Evolutionary conservation across 805 yeast genomes (phyloP).

Genomic region (Cephaloascus fragrans): DNA sequence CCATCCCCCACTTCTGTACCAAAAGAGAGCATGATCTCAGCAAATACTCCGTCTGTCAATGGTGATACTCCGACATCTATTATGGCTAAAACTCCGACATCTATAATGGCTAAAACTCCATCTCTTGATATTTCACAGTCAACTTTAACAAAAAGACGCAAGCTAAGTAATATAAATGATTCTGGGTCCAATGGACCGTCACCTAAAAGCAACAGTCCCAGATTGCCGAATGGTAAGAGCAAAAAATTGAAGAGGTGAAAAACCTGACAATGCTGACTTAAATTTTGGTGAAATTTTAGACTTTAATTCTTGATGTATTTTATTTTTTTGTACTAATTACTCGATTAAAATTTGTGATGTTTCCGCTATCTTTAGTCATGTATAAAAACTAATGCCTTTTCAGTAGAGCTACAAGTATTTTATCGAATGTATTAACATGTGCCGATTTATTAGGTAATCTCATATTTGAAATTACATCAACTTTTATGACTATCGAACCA

Average conservation of each 20-base stretch:
- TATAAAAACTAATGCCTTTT: too few relatives aligned
- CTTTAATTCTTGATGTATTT: too few relatives aligned
- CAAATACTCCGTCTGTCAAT: too few relatives aligned
- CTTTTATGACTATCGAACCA: too few relatives aligned
- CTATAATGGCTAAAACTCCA: conserved; percentile 8
- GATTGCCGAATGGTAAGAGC: neutral
- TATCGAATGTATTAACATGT: too few relatives aligned
- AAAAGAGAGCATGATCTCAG: neutral
- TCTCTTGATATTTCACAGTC: conserved; percentile 21
- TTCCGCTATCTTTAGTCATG: too few relatives aligned
- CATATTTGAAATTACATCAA: neutral
- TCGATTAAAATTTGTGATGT: too few relatives aligned
- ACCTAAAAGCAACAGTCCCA: neutral
- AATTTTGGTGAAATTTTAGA: too few relatives aligned
- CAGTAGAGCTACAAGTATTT: too few relatives aligned
- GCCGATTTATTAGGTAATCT: neutral
- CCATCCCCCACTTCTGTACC: conserved; percentile 1
- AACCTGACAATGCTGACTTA: too few relatives aligned
- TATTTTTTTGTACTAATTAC: too few relatives aligned
- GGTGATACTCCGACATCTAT: neutral
- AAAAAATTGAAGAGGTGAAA: neutral
- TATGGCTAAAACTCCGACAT: conserved; percentile 4
- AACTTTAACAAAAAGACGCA: conserved; percentile 20
- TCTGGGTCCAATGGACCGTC: neutral
- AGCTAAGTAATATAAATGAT: neutral